Conservation (phyloP, 1,284 basidiomycete species). For the Omphalotus olearius region DNA sequence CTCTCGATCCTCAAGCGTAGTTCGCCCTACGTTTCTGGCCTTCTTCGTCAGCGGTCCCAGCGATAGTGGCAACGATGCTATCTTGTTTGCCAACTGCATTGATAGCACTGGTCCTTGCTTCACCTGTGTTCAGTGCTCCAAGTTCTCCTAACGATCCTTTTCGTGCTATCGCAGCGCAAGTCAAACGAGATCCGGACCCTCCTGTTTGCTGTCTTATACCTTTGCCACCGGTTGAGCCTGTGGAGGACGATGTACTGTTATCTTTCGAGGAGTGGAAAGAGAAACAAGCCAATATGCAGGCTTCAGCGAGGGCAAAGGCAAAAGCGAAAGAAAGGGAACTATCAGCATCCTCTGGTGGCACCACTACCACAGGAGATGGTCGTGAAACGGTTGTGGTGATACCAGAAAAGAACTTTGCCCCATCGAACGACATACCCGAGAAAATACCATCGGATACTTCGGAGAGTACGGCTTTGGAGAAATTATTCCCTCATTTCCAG, state of each 20-base stretch:
- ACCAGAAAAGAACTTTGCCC: neutral
- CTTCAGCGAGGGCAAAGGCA: constrained; percentile 28
- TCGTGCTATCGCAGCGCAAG: constrained; percentile 44
- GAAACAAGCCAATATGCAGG: constrained; percentile 37
- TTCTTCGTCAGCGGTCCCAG: no score
- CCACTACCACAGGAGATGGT: neutral
- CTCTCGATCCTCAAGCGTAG: no score
- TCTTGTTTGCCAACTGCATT: constrained; percentile 2
- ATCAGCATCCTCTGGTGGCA: constrained; percentile 17
- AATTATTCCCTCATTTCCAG: constrained; percentile 52
- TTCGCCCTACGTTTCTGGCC: no score
- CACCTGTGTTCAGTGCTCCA: constrained; percentile 19
- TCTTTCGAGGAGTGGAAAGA: constrained; percentile 92
- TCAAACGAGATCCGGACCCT: constrained; percentile 43
- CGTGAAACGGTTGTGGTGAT: neutral
- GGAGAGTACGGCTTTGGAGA: constrained; percentile 16
- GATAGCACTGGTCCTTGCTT: constrained; percentile 1
- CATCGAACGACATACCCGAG: neutral
- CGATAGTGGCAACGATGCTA: neutral
- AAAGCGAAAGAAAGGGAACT: constrained; percentile 21
- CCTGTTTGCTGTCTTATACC: constrained; percentile 68
- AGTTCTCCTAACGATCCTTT: constrained; percentile 58
- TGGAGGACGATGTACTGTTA: constrained; percentile 64
- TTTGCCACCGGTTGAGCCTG: constrained; percentile 40
- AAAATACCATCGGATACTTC: constrained; percentile 6